Conservation (phyloP, 1,284 basidiomycete genomes). For the Boletus sp. region DNA sequence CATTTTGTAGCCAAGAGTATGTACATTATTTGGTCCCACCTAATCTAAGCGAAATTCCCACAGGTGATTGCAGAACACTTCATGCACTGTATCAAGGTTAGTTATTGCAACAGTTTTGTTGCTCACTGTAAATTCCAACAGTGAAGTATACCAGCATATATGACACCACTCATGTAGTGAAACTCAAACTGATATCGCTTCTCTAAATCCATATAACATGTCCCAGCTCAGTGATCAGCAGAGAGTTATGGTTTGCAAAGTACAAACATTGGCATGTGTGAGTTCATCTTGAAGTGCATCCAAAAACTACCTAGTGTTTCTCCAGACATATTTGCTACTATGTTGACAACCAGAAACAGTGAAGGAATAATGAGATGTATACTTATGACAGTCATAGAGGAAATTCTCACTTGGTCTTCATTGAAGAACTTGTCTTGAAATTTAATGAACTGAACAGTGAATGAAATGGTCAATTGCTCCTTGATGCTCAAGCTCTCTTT, state of each 20-base stretch:
- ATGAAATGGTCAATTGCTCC: constrained; percentile 55
- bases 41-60: too few relatives aligned
- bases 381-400: constrained; percentile 30
- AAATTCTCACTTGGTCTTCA: constrained; percentile 65
- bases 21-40: too few relatives aligned
- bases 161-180: constrained; percentile 75
- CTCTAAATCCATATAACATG: constrained; percentile 56
- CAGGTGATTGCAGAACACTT: too few relatives aligned
- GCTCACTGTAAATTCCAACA: constrained; percentile 59
- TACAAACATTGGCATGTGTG: constrained; percentile 52
- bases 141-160: constrained; percentile 68
- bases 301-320: constrained; percentile 69
- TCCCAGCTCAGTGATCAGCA: constrained; percentile 13
- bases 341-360: constrained; percentile 12
- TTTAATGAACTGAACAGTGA: constrained; percentile 79
- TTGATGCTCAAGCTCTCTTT: constrained; percentile 75
- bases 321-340: constrained; percentile 67
- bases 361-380: constrained; percentile 4
- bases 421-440: constrained; percentile 89
- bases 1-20: too few relatives aligned
- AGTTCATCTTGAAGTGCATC: constrained; percentile 75
- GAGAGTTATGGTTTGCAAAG: not conserved
- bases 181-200: constrained; percentile 76
- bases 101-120: too few relatives aligned
- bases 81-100: too few relatives aligned